A percentile compares a stretch with the other conserved stretches of the same genome.
Evolutionary conservation across 2,329 filamentous ascomycete genomes (phyloP).

Genomic region (Fusarium incarnatum): DNA sequence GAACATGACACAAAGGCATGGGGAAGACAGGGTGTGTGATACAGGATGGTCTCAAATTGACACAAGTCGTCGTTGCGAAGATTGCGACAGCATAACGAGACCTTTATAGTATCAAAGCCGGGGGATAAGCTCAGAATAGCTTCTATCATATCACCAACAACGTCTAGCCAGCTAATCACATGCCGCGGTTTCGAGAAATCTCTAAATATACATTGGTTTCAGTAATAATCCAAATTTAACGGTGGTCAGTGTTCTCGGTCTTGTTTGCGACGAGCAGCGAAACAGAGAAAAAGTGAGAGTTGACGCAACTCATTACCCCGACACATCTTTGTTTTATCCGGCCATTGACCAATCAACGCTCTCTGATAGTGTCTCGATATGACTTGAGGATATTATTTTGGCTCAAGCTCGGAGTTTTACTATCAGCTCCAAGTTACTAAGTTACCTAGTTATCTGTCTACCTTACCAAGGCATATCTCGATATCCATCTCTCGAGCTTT

Average conservation of each 20-base stretch:
- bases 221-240: background rate
- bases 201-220: conserved; percentile 3
- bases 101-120: conserved; percentile 10
- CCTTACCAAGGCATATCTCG: conserved; percentile 7
- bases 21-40: conserved; percentile 34
- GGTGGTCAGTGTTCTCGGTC: conserved; percentile 32
- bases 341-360: conserved; percentile 51
- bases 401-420: conserved; percentile 32
- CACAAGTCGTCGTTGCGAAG: conserved; percentile 34
- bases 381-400: conserved; percentile 41
- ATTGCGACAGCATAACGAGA: conserved; percentile 36
- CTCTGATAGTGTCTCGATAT: conserved; percentile 45
- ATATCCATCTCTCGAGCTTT: conserved; percentile 36
- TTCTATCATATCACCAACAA: conserved; percentile 14
- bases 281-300: conserved; percentile 25
- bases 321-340: conserved; percentile 39
- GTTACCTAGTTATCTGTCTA: conserved; percentile 21
- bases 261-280: conserved; percentile 43
- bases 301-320: conserved; percentile 43
- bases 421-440: conserved; percentile 14
- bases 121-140: conserved; percentile 16
- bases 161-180: conserved; percentile 5
- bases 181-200: conserved; percentile 18
- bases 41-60: conserved; percentile 30
- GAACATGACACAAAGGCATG: conserved; percentile 20